Evolutionary conservation across 176 grass and related monocot species (phyloP), one percentile per base, ranked within the genome.

Genomic region (Carex parvula): DNA sequence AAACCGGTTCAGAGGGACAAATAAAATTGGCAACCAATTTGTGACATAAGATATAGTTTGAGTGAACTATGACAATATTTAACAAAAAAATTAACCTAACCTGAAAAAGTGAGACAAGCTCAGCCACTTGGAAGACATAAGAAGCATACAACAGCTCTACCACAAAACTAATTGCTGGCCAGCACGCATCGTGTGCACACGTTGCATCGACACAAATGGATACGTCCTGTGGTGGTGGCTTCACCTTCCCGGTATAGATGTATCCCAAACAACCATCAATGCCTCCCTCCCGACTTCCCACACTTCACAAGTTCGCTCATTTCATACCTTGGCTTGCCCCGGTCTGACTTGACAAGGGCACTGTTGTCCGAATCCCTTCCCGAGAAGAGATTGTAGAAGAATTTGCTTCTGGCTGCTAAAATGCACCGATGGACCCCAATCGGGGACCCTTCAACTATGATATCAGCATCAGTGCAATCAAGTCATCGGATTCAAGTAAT

Each of bases 381-480:
- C 9, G 91, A 83, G 88, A 97, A 97, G 76, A 95, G 88, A 11
- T 89, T 75, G 53, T 86, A 61, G 89, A 99, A 99, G 88, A 99
- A 99, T 35, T 75, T 6, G 79, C 97, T 96, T 79, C 97, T 87
- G 29, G 91, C 88, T 8, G 88, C 91, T 50, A 99, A 87, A 57
- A 99, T 99, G 87, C 97, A 99, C 61, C 93, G 97, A 84, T 99
- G 97, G 85, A 99, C 24, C 66, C 91, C 85, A 2, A 99, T 84
- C 0, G 97, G 87, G 30, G 60, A 50, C 1, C 88, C 91, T 16
- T 94, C 86, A 69, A 99, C 52, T 21, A 94, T 73, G 81, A 99
- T 84, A 22, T 99, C 91, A 24, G 97, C 97, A 83, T 99, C 97
- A 84, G 88, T 96, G 87, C 91, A 96, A 64, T 91, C 93, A 30